Base-by-base conservation (phyloP, 1,139 yeast genomes). In the Saccharomycopsis phalli region DNA sequence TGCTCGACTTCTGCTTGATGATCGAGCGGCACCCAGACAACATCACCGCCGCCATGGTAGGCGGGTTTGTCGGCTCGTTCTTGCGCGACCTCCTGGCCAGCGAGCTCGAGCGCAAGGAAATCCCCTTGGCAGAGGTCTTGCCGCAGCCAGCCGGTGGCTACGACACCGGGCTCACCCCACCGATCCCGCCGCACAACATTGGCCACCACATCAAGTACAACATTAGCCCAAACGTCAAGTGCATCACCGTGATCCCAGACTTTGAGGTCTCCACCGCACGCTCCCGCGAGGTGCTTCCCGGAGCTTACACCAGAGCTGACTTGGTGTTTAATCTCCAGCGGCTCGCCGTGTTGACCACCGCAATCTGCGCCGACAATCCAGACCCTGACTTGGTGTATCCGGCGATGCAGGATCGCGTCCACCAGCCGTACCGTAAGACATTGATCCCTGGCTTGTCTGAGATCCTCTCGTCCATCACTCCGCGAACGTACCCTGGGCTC, bases 1-100 rank as follows among this genome's bases (percentile, higher is more conserved):
- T 91, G 77, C 69, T 91, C 55, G 98, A 91, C 62, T 91, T 83
- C 65, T 86, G 96, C 59, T 70, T 91, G 51, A 83, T 91, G 88
- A 88, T 91, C 53, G 98, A 91, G 65, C 77, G 97, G 57, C 98
- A 91, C 55, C 98, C 98, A 26, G 98, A 91, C 61, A 91, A 91
- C 60, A 88, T 91, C 55, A 88, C 96, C 18, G 98, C 98, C 27
- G 95, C 98, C 34, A 86, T 91, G 95, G 80, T 88, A 76, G 98
- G 98, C 45, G 97, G 98, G 3, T 91, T 91, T 60, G 94, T 88
- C 30, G 98, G 98, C 28, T 84, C 95, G 1, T 91, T 83, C 61
- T 70, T 91, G 56, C 75, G 94, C 53, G 94, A 84, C 50, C 66
- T 91, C 48, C 66, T 76, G 26, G 76, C 77, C 3, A 71, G 74